These are phyloP conservation scores for Scutellospora calospora DNA, from an alignment of 371 early-diverging fungal genomes.

Conservation along the genomic window DNA sequence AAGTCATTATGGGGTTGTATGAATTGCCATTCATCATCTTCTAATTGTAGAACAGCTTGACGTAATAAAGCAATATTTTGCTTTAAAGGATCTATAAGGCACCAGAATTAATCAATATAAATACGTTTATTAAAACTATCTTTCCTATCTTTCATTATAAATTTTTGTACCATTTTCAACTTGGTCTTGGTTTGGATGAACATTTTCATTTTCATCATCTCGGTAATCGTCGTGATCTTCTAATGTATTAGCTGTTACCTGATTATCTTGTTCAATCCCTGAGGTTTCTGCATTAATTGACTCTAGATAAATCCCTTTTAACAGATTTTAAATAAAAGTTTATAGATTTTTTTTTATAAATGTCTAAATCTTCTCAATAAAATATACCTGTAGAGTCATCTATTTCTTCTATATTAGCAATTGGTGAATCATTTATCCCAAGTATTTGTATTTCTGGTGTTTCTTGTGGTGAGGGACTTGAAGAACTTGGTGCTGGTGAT, in stretches of 20 bases:
- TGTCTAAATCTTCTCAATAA: background rate
- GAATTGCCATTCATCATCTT: background rate
- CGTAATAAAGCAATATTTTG: background rate
- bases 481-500: background rate
- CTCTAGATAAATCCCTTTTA: background rate
- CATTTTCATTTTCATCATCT: too few relatives aligned
- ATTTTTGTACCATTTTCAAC: too few relatives aligned
- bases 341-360: background rate
- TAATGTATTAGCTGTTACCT: background rate
- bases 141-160: background rate
- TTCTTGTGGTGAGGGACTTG: background rate
- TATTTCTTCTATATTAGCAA: background rate
- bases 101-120: background rate
- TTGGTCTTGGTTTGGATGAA: too few relatives aligned
- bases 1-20: background rate
- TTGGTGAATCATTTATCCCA: background rate
- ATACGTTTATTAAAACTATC: background rate
- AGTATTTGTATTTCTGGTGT: constrained; percentile 1
- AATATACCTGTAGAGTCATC: background rate
- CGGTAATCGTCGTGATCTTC: too few relatives aligned
- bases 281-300: background rate
- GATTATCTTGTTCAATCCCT: background rate
- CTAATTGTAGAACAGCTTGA: background rate
- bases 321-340: background rate
- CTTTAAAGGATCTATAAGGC: background rate